A percentile compares a stretch with the other conserved stretches of the same genome.
phyloP scores from a whole-genome alignment of 1,284 basidiomycete genomes.

The Cutaneotrichosporon mucoides region DNA sequence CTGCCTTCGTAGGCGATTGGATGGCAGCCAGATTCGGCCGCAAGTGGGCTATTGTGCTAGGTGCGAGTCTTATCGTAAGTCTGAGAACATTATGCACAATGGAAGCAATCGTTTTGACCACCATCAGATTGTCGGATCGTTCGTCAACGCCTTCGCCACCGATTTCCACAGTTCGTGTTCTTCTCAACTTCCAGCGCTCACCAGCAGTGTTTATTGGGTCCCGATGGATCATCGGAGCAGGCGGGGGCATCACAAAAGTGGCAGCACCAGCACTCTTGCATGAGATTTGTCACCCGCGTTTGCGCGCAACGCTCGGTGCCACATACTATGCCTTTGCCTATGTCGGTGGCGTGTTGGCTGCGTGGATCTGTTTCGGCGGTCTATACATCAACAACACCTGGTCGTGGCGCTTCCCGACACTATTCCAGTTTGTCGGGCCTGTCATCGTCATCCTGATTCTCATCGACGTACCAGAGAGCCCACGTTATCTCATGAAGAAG shows the following conservation, averaged over 20 bases:
- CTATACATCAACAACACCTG: slow-evolving; percentile 7
- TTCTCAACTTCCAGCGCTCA: too few species aligned
- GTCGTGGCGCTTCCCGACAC: slow-evolving; percentile 21
- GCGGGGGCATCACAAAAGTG: slow-evolving; percentile 27
- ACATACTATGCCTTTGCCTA: slow-evolving; percentile 16
- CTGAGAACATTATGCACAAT: too few species aligned
- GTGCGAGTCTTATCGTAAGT: slow-evolving; percentile 20
- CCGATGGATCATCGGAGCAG: slow-evolving; percentile 49
- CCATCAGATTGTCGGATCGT: slow-evolving; percentile 18
- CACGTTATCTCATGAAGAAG: slow-evolving; percentile 37
- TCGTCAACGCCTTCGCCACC: slow-evolving; percentile 27
- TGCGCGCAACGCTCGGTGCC: slow-evolving; percentile 18
- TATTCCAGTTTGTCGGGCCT: slow-evolving; percentile 16
- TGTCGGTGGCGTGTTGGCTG: slow-evolving; percentile 8
- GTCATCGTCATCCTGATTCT: neutral
- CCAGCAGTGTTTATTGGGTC: slow-evolving; percentile 8
- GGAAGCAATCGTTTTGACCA: too few species aligned
- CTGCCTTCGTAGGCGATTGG: slow-evolving; percentile 22
- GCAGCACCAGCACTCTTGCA: slow-evolving; percentile 20
- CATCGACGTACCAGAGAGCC: slow-evolving; percentile 34
- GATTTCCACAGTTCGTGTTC: too few species aligned
- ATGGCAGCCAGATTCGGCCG: slow-evolving; percentile 22
- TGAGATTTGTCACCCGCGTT: slow-evolving; percentile 28
- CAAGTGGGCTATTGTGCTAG: slow-evolving; percentile 21
- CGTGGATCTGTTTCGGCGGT: slow-evolving; percentile 12